Percentiles rank a stretch among this genome's conserved stretches.
Evolutionary conservation across 371 early-diverging fungal genomes (phyloP).

Genomic region (Syncephalis plumigaleata): DNA sequence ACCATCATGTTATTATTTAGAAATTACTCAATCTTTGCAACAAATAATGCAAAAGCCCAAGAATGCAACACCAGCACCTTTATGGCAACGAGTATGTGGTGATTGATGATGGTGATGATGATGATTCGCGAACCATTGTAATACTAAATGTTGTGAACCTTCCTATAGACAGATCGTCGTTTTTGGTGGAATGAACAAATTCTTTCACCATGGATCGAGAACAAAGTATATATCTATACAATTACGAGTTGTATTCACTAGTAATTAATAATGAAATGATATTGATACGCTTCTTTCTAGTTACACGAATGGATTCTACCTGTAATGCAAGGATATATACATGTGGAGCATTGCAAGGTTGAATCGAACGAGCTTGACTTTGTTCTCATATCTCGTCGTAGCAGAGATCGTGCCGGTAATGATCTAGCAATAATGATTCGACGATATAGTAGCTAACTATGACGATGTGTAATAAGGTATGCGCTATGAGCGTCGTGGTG

Average conservation of each 20-base stretch:
- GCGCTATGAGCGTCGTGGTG: constrained; percentile 89
- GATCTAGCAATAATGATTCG: neutral
- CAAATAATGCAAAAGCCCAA: constrained; percentile 1
- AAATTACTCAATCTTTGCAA: constrained; percentile 8
- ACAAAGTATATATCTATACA: constrained; percentile 2
- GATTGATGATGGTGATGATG: neutral
- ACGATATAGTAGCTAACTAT: neutral
- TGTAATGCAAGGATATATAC: constrained; percentile 48
- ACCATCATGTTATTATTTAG: constrained; percentile 13
- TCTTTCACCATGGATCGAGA: neutral
- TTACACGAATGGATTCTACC: constrained; percentile 42
- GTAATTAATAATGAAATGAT: constrained; percentile 2
- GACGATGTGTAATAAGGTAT: constrained; percentile 27
- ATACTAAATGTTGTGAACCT: neutral
- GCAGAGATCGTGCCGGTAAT: constrained; percentile 46
- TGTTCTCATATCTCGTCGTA: constrained; percentile 64
- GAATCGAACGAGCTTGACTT: constrained; percentile 43
- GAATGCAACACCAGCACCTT: constrained; percentile 2
- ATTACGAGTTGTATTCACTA: neutral
- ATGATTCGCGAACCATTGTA: constrained; percentile 6
- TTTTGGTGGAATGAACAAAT: constrained; percentile 40
- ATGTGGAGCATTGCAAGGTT: constrained; percentile 39
- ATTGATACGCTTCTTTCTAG: constrained; percentile 14
- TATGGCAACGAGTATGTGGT: constrained; percentile 19
- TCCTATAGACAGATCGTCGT: constrained; percentile 16